A percentile compares a stretch with the other conserved stretches of the same genome.
Evolutionary conservation across 768 basidiomycete genomes (phyloP).

Genomic region (Russula lepida): DNA sequence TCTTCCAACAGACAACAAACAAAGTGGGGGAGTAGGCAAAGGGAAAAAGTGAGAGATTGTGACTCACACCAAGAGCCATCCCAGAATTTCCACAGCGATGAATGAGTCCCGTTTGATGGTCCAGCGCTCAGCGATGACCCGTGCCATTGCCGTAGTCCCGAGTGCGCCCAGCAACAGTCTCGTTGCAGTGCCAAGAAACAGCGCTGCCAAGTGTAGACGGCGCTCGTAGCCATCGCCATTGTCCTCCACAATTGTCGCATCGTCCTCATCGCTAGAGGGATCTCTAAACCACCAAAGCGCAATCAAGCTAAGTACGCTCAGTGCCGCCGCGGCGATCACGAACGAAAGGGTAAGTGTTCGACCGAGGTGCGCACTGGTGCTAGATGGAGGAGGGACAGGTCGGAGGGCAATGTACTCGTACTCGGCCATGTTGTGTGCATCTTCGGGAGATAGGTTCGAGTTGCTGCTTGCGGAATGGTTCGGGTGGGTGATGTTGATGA

Average conservation of each 20-base stretch:
- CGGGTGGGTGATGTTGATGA: not conserved
- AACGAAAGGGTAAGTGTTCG: conserved; percentile 13
- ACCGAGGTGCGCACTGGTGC: not conserved
- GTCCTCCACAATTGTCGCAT: conserved; percentile 10
- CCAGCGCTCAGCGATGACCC: not conserved
- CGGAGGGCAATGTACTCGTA: conserved; percentile 3
- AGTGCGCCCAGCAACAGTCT: conserved; percentile 12
- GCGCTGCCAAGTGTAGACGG: not conserved
- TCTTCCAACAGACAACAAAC: not conserved
- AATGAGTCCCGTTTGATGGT: conserved; percentile 10
- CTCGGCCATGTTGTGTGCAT: not conserved
- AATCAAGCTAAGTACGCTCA: conserved; percentile 12
- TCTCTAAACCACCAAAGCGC: conserved; percentile 6
- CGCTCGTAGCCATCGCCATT: not conserved
- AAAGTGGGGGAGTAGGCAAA: no score
- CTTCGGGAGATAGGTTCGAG: not conserved
- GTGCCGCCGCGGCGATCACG: not conserved
- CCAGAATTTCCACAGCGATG: conserved; percentile 14
- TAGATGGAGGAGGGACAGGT: not conserved
- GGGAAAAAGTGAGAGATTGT: not conserved
- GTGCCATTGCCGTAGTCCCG: conserved; percentile 16
- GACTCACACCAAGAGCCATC: conserved; percentile 19
- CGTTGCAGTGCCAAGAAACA: conserved; percentile 3
- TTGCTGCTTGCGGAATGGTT: not conserved
- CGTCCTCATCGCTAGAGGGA: not conserved